Conservation (phyloP, 352 stramenopile species). For the Phytopythium boreale region DNA sequence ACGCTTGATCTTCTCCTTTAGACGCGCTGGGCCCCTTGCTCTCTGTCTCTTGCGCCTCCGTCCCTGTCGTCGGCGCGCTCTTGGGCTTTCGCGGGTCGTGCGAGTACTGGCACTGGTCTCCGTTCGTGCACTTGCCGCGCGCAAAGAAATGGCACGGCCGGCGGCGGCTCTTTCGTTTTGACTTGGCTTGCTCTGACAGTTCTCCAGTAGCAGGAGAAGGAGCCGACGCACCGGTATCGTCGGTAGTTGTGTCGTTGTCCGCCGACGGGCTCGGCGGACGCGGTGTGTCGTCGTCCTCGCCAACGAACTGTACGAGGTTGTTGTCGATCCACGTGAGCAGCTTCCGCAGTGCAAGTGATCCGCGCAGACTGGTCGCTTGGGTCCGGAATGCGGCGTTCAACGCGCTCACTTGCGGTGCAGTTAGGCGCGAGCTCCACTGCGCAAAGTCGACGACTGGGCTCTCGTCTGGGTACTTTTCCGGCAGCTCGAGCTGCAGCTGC, state of each 20-base stretch:
- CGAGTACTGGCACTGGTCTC: slow-evolving; percentile 46
- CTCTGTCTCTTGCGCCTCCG: background rate
- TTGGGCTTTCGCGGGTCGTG: slow-evolving; percentile 21
- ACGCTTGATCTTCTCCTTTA: background rate
- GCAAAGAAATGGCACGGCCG: slow-evolving; percentile 48
- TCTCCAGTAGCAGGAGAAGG: background rate
- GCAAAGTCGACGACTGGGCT: slow-evolving; percentile 46
- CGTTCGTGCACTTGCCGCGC: slow-evolving; percentile 52
- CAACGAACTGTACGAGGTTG: slow-evolving; percentile 51
- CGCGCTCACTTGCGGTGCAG: slow-evolving; percentile 22
- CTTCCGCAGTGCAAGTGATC: slow-evolving; percentile 55
- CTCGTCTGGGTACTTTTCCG: slow-evolving; percentile 44
- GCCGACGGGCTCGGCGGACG: background rate
- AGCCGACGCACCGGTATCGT: background rate
- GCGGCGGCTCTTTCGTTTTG: background rate
- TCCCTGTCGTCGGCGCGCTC: background rate
- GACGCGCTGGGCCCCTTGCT: background rate
- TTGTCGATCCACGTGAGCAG: slow-evolving; percentile 86
- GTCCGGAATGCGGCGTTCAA: slow-evolving; percentile 34
- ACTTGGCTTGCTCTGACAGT: background rate
- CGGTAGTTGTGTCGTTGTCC: background rate
- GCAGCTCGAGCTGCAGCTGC: slow-evolving; percentile 51
- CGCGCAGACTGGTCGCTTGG: slow-evolving; percentile 36
- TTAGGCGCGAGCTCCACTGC: slow-evolving; percentile 49
- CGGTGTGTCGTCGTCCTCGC: slow-evolving; percentile 3